Base-by-base conservation (phyloP, 164 flowering plant genomes). In the Hamamelis virginiana region DNA sequence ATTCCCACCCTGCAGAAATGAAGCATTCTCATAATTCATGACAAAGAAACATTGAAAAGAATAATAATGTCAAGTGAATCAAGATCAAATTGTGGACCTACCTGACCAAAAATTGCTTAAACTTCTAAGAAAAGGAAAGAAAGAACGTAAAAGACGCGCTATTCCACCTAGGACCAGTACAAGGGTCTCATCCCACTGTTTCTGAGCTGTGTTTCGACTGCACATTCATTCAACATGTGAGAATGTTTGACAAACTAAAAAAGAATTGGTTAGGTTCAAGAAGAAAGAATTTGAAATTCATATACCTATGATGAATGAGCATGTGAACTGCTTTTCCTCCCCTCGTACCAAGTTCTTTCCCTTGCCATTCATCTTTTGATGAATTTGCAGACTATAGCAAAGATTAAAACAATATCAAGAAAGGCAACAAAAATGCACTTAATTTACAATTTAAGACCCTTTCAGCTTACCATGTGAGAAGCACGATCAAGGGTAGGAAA, bases 181-280 rank as follows among this genome's bases (percentile, higher is more conserved):
- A 76, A 95, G 86, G 27, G 99, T 92, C 77, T 95, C 99, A 78
- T 92, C 98, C 99, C 99, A 95, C 77, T 95, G 99, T 72, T 95
- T 95, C 73, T 96, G 98, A 74, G 91, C 98, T 12, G 99, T 93
- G 71, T 96, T 96, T 43, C 99, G 98, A 75, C 99, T 96, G 89
- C 75, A 77, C 69, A 76, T 59, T 62, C 38, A 75, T 67, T 43
- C 27, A 59, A 60, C 10, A 60, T 2, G 56, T 52, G n/a, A 70
- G n/a, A 14, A 58, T 44, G 9, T 22, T 18, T 72, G 72, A 25
- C 67, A 4, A 50, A 15, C 16, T 21, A 41, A 22, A 69, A 19
- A 57, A 28, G 0, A 15, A 25, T 52, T 15, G 19, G 16, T 5
- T 1, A 10, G n/a, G 27, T 60, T 62, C 48, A 61, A 55, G 61